A percentile compares a stretch with the other conserved stretches of the same genome.
phyloP scores from a whole-genome alignment of 768 basidiomycete genomes.

The Lentinula aciculospora region DNA sequence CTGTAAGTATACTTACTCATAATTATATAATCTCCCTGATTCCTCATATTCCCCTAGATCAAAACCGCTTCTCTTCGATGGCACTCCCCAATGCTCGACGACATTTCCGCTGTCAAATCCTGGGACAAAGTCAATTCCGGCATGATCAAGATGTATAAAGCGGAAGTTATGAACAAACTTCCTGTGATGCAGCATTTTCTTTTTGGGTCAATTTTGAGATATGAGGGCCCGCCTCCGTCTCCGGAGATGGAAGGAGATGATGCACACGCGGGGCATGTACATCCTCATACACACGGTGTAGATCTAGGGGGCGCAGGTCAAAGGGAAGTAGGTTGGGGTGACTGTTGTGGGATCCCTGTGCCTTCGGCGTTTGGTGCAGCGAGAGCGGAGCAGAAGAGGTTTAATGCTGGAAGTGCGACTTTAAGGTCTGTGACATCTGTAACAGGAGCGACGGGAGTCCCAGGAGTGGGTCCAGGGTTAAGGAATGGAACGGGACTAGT shows the following conservation, averaged over 20 bases:
- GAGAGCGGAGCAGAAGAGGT: constrained; percentile 38
- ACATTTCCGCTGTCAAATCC: constrained; percentile 90
- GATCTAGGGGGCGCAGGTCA: constrained; percentile 47
- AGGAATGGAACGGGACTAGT: constrained; percentile 33
- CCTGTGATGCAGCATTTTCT: constrained; percentile 96
- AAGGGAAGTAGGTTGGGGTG: constrained; percentile 67
- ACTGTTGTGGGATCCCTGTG: constrained; percentile 88
- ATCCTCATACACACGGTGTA: too few relatives aligned
- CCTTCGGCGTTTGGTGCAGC: constrained; percentile 81
- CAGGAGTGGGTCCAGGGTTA: too few relatives aligned
- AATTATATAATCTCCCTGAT: background rate
- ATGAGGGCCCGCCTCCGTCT: constrained; percentile 54
- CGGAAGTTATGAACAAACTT: constrained; percentile 91
- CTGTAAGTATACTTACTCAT: constrained; percentile 52
- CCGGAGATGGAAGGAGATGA: constrained; percentile 21
- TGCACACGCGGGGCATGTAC: constrained; percentile 45
- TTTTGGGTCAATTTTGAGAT: constrained; percentile 77
- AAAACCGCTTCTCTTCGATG: constrained; percentile 94
- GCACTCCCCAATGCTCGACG: constrained; percentile 99
- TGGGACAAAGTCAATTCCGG: constrained; percentile 97
- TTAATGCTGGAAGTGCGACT: background rate
- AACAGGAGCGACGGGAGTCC: too few relatives aligned
- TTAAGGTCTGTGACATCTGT: constrained; percentile 10
- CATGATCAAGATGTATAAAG: constrained; percentile 97
- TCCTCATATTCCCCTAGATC: constrained; percentile 42